These are phyloP conservation scores for Dunaliella primolecta DNA, from an alignment of 139 green algal genomes.

Conservation along the genomic window DNA sequence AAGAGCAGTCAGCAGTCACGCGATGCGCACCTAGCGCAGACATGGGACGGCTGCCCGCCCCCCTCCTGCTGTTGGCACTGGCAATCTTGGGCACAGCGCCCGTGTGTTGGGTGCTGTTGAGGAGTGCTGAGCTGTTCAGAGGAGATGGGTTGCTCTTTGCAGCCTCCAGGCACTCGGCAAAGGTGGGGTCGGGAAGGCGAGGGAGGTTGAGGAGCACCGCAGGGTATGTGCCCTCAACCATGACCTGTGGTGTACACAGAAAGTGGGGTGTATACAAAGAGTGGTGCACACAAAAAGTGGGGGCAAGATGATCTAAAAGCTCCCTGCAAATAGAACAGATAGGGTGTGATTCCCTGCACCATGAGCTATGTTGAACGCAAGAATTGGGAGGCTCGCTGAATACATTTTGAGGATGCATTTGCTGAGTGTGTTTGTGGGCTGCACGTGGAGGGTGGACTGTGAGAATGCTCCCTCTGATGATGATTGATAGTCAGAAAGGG, in stretches of 20 bases:
- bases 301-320: no score
- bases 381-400: no score
- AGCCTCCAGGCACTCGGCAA: constrained; percentile 29
- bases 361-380: no score
- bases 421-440: no score
- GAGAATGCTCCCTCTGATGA: no score
- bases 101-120: constrained; percentile 1
- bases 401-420: no score
- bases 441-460: no score
- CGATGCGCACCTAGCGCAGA: not conserved
- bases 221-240: constrained; percentile 67
- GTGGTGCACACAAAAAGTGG: not conserved
- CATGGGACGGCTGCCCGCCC: not conserved
- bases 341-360: no score
- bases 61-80: not conserved
- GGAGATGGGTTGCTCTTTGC: not conserved
- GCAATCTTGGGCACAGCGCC: not conserved
- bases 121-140: not conserved
- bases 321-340: no score
- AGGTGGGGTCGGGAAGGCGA: constrained; percentile 42
- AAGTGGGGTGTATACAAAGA: not conserved
- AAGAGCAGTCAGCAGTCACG: no score
- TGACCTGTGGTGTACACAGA: constrained; percentile 29
- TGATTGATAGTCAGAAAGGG: no score
- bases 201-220: constrained; percentile 54